Evolutionary conservation across 2,329 filamentous ascomycete genomes (phyloP).

Genomic region (Penicillium sp.): DNA sequence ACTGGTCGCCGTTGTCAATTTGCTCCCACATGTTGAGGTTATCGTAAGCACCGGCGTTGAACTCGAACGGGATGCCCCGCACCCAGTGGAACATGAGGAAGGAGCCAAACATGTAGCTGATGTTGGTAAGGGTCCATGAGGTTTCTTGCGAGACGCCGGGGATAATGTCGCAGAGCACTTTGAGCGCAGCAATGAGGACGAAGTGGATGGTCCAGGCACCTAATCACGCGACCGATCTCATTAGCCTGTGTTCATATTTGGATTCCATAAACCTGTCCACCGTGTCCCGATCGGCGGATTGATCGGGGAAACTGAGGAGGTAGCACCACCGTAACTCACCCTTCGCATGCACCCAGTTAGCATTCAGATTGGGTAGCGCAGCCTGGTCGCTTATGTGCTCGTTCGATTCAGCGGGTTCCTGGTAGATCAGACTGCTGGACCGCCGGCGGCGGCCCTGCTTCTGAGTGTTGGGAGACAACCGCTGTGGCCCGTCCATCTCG

Average conservation of each 20-base stretch:
- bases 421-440: constrained; percentile 98
- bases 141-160: constrained; percentile 96
- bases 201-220: constrained; percentile 98
- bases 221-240: constrained; percentile 40
- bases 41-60: constrained; percentile 97
- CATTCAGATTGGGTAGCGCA: constrained; percentile 90
- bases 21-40: constrained; percentile 99
- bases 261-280: constrained; percentile 4
- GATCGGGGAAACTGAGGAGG: neutral
- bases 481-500: constrained; percentile 64
- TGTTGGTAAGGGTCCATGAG: constrained; percentile 98
- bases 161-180: constrained; percentile 96
- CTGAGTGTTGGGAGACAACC: constrained; percentile 61
- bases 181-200: constrained; percentile 84
- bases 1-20: constrained; percentile 98
- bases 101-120: constrained; percentile 97
- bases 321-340: constrained; percentile 57
- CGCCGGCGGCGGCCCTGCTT: constrained; percentile 79
- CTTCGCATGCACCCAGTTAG: constrained; percentile 99
- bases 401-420: constrained; percentile 92
- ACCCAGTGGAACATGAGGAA: constrained; percentile 99
- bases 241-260: constrained; percentile 16
- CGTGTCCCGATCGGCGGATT: constrained; percentile 7
- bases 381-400: constrained; percentile 98
- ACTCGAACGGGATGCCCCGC: constrained; percentile 95